phyloP scores from a whole-genome alignment of 441 rosid species.

The Syzygium syzygioides region DNA sequence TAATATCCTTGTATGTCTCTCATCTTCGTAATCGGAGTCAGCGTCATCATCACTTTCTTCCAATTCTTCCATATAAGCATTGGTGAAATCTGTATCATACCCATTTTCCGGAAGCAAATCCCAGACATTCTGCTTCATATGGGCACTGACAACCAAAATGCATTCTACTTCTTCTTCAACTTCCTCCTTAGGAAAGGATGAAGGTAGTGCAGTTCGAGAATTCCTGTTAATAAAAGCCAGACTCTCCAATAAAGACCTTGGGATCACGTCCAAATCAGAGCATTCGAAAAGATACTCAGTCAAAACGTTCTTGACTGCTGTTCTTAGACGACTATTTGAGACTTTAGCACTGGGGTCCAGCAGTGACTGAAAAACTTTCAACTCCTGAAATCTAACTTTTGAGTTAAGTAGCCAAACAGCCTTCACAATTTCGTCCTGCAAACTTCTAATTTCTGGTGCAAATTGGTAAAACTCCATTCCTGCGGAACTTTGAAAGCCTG shows the following conservation, averaged over 20 bases:
- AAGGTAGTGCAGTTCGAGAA: constrained; percentile 20
- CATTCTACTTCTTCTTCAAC: constrained; percentile 63
- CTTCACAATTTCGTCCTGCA: constrained; percentile 72
- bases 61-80: constrained; percentile 72
- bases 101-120: constrained; percentile 49
- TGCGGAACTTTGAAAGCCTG: constrained; percentile 23
- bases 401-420: constrained; percentile 51
- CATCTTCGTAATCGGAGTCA: constrained; percentile 5
- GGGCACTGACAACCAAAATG: constrained; percentile 61
- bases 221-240: constrained; percentile 54
- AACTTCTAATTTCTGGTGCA: constrained; percentile 39
- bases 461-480: constrained; percentile 31
- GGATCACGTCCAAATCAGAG: constrained; percentile 50
- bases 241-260: constrained; percentile 50
- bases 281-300: constrained; percentile 72
- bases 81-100: constrained; percentile 48
- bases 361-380: constrained; percentile 43
- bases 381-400: constrained; percentile 41
- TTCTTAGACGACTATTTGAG: constrained; percentile 37
- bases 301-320: constrained; percentile 48
- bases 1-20: constrained; percentile 5
- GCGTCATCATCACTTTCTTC: constrained; percentile 56
- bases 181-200: constrained; percentile 33
- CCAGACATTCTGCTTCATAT: constrained; percentile 52
- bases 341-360: constrained; percentile 48